Evolutionary conservation across 495 filamentous ascomycete species (phyloP).

Genomic region (Neurospora sp.): DNA sequence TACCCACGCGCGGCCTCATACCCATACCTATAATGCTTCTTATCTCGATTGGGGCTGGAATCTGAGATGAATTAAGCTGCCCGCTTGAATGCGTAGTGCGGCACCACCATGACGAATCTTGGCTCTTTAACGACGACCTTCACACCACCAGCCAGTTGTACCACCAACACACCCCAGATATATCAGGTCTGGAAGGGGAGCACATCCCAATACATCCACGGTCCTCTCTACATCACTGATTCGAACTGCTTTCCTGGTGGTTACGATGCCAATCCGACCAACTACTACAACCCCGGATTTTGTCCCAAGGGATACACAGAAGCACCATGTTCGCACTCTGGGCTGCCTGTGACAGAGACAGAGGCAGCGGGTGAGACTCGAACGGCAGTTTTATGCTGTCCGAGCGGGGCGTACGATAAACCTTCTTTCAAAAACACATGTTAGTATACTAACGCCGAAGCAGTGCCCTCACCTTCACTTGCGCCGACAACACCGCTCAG

Average conservation of each 20-base stretch:
- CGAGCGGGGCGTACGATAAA: conserved; percentile 13
- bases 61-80: neutral
- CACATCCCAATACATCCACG: conserved; percentile 15
- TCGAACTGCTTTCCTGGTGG: conserved; percentile 19
- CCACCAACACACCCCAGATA: conserved; percentile 12
- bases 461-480: conserved; percentile 15
- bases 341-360: neutral
- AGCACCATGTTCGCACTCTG: conserved; percentile 15
- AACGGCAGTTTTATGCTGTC: conserved; percentile 21
- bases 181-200: conserved; percentile 14
- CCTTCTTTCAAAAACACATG: no score
- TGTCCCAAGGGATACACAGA: conserved; percentile 23
- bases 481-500: conserved; percentile 2
- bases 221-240: conserved; percentile 14
- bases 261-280: conserved; percentile 18
- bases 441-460: neutral
- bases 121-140: conserved; percentile 25
- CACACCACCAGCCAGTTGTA: conserved; percentile 17
- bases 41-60: neutral
- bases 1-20: neutral
- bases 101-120: conserved; percentile 20
- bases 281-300: conserved; percentile 24
- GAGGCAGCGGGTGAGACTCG: conserved; percentile 7
- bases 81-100: conserved; percentile 7
- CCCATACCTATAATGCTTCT: neutral